Evolutionary conservation across 176 grass and related monocot species (phyloP).

Genomic region (Zoysia pacifica): DNA sequence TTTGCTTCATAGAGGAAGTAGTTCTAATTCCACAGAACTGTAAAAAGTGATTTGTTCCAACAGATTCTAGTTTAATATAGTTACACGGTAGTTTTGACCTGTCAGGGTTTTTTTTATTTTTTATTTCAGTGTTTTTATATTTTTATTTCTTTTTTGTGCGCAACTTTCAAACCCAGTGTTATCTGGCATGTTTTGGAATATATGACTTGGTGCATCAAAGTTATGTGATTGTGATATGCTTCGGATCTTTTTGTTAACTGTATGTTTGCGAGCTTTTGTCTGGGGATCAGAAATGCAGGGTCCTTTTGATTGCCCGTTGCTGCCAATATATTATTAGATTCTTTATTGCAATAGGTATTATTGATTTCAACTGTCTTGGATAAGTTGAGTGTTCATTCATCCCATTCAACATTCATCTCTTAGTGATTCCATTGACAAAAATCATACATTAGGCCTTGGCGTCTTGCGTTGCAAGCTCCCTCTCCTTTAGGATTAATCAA

Average conservation of each 20-base stretch:
- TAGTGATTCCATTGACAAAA: neutral
- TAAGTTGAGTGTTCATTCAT: neutral
- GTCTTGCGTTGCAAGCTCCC: neutral
- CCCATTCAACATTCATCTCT: neutral
- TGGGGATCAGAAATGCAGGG: neutral
- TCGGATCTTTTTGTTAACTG: neutral
- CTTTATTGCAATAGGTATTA: neutral
- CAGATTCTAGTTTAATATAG: neutral
- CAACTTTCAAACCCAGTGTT: neutral
- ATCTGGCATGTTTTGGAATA: neutral
- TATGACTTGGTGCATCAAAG: neutral
- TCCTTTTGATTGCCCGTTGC: neutral
- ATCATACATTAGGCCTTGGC: neutral
- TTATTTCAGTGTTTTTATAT: no score
- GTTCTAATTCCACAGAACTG: neutral
- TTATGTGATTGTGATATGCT: neutral
- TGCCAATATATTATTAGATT: constrained; percentile 2
- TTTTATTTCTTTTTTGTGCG: neutral
- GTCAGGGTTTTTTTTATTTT: neutral
- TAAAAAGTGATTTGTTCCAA: neutral
- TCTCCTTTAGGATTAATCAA: neutral
- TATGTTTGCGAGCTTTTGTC: neutral
- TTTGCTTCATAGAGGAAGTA: neutral
- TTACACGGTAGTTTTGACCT: neutral
- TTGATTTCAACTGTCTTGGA: neutral